Evolutionary conservation across 257 asterid species (phyloP), one percentile per base, ranked within the genome.

Genomic region (Solanum piurae): DNA sequence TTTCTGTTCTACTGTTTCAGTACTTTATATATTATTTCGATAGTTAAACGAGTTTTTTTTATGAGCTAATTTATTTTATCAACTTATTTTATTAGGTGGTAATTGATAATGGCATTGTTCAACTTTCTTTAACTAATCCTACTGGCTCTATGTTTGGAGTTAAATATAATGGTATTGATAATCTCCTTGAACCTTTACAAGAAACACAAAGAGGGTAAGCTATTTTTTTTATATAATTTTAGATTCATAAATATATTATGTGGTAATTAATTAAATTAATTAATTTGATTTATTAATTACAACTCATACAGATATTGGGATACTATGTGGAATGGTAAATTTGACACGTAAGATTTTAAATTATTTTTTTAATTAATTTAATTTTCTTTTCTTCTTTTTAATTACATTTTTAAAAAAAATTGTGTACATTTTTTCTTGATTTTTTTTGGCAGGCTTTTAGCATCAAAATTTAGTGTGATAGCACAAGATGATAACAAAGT

Each of bases 251-350:
- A 7, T 55, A 3, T 55, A 18, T 55, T 55, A 20, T 7, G 55
- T 7, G 29, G 20, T 38, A 84, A 33, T 69, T 33, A 25, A 46
- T n/a, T 33, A 5, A 49, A 46, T 36, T 46, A 20, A 7, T 55
- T 40, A 0, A 6, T 49, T 58, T 46, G 1, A n/a, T n/a, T 71
- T 25, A 36, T 23, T 20, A 27, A 73, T 58, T 58, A 58, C n/a
- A 87, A 72, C 8, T 44, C 52, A 46, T 85, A 60, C 75, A 91
- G 92, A 86, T 89, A 91, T 49, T 91, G 92, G 92, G 92, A 91
- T 62, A 77, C 87, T 9, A 82, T 87, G 3, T 89, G 92, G 92
- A 83, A 46, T 31, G 76, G 87, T 74, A 33, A 33, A 20, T 91
- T 85, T 38, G 29, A 87, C 40, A 34, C 31, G 93, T 91, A 87